phyloP scores from a whole-genome alignment of 352 stramenopile species.

The Phytophthora sp. region DNA sequence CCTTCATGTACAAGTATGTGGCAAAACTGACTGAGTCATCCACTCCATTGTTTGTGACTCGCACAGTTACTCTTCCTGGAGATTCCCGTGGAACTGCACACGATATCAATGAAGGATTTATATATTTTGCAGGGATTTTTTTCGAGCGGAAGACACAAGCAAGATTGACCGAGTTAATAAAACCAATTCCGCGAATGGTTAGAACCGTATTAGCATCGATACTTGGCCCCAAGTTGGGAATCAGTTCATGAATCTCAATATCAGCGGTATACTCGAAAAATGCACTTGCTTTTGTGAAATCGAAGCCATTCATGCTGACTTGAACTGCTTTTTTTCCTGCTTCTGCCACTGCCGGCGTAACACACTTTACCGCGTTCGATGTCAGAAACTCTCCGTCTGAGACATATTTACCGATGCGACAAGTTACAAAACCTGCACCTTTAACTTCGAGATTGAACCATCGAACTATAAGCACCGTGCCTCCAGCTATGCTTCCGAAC shows the following conservation, averaged over 20 bases:
- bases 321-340: conserved; percentile 47
- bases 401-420: conserved; percentile 44
- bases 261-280: conserved; percentile 55
- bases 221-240: conserved; percentile 62
- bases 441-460: conserved; percentile 68
- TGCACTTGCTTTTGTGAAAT: conserved; percentile 51
- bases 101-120: conserved; percentile 51
- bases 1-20: conserved; percentile 84
- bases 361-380: conserved; percentile 51
- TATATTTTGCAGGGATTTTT: conserved; percentile 49
- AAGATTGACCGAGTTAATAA: conserved; percentile 62
- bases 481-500: conserved; percentile 54
- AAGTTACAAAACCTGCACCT: conserved; percentile 35
- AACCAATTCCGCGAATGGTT: conserved; percentile 63
- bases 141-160: conserved; percentile 57
- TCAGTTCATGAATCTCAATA: conserved; percentile 50
- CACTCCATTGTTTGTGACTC: conserved; percentile 83
- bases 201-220: conserved; percentile 65
- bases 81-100: conserved; percentile 65
- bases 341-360: conserved; percentile 36
- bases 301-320: conserved; percentile 61
- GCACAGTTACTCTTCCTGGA: conserved; percentile 70
- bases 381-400: conserved; percentile 38
- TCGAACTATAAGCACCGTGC: conserved; percentile 59
- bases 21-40: conserved; percentile 53